Evolutionary conservation across 768 basidiomycete species (phyloP).

Genomic region (Suillus plorans): DNA sequence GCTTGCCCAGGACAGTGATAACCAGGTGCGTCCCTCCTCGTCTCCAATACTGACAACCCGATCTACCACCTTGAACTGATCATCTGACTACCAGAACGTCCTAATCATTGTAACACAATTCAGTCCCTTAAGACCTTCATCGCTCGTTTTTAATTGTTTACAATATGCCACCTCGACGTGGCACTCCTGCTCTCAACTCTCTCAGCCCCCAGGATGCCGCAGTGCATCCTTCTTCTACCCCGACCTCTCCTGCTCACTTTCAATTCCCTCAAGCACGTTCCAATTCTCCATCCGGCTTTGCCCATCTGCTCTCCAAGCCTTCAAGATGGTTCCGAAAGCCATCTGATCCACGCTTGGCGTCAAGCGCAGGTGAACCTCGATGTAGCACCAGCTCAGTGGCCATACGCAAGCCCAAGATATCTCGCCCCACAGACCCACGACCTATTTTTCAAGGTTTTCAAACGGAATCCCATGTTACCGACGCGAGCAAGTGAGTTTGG

Average conservation of each 20-base stretch:
- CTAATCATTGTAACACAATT: constrained; percentile 5
- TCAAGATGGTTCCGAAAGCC: constrained; percentile 74
- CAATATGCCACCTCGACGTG: constrained; percentile 53
- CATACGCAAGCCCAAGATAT: constrained; percentile 72
- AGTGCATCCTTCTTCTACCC: constrained; percentile 17
- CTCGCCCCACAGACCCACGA: constrained; percentile 79
- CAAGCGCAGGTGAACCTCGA: constrained; percentile 45
- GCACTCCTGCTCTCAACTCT: constrained; percentile 36
- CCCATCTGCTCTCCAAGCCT: constrained; percentile 64
- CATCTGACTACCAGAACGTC: neutral
- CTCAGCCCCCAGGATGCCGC: constrained; percentile 38
- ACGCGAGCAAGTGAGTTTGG: constrained; percentile 52
- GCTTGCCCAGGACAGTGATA: neutral
- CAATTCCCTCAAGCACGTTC: constrained; percentile 51
- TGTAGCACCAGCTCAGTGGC: constrained; percentile 43
- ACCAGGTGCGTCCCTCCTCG: neutral
- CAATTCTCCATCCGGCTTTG: constrained; percentile 61
- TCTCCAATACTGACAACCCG: neutral
- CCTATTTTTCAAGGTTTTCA: constrained; percentile 55
- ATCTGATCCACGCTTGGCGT: constrained; percentile 48
- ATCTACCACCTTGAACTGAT: neutral
- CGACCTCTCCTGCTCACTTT: constrained; percentile 35
- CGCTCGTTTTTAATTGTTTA: constrained; percentile 12
- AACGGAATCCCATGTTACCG: constrained; percentile 47
- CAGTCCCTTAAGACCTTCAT: constrained; percentile 8